A percentile compares a stretch with the other conserved stretches of the same genome.
phyloP scores from a whole-genome alignment of 75 land plant genomes.

The Pinus tabuliformis region DNA sequence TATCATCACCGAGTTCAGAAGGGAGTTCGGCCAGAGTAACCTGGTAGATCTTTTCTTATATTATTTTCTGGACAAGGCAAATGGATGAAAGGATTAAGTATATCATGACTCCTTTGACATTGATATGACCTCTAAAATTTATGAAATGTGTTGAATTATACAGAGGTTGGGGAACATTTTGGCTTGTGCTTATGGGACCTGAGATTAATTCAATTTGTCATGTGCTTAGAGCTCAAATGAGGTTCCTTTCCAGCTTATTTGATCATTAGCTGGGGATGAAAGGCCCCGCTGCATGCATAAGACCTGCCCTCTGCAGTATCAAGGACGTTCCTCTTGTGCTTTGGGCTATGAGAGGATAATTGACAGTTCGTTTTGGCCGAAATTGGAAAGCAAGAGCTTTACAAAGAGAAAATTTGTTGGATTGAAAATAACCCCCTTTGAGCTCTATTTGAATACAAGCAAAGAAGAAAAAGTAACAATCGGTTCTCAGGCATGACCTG shows the following conservation, averaged over 20 bases:
- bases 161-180: not conserved
- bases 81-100: not conserved
- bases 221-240: not conserved
- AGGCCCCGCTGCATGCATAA: not conserved
- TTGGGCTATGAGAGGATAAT: not conserved
- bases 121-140: not conserved
- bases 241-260: not conserved
- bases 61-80: not conserved
- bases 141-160: not conserved
- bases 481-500: too few relatives aligned
- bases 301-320: not conserved
- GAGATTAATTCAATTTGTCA: not conserved
- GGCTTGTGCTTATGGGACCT: not conserved
- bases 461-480: too few relatives aligned
- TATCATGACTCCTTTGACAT: constrained; percentile 1
- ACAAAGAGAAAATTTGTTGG: not conserved
- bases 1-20: not conserved
- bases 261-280: not conserved
- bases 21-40: not conserved
- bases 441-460: too few relatives aligned
- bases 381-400: too few relatives aligned
- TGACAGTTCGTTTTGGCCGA: not conserved
- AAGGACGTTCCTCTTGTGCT: not conserved
- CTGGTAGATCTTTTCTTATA: not conserved
- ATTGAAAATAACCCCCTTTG: not conserved